Percentiles rank a stretch among this genome's conserved stretches.
These are phyloP conservation scores for Kluyveromyces sp. DNA, from an alignment of 1,139 yeast species.

Conservation along the genomic window DNA sequence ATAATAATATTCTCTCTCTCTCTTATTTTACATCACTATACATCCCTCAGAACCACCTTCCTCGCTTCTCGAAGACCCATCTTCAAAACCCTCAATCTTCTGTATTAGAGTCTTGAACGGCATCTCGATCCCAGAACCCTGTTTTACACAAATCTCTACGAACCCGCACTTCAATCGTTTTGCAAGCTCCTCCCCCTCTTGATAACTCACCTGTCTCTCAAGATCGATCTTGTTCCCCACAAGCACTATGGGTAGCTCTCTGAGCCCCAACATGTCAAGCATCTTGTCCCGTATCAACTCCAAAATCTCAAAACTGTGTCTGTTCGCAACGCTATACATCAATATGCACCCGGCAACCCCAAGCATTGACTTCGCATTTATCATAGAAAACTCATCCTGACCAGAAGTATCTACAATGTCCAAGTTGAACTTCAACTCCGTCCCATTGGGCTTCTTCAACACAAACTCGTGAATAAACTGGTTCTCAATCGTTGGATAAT, in stretches of 20 bases:
- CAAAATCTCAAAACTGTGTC: constrained; percentile 72
- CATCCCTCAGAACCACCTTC: not conserved
- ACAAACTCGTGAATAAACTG: constrained; percentile 70
- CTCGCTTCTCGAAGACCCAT: constrained; percentile 4
- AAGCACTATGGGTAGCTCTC: constrained; percentile 67
- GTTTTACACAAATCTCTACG: constrained; percentile 77
- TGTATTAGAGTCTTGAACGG: constrained; percentile 63
- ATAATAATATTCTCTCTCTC: no score
- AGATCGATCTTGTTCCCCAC: constrained; percentile 83
- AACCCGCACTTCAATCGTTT: constrained; percentile 54
- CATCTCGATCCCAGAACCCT: constrained; percentile 52
- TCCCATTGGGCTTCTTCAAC: constrained; percentile 69
- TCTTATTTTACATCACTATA: no score
- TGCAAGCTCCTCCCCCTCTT: constrained; percentile 63
- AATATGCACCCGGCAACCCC: constrained; percentile 82
- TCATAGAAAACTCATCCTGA: constrained; percentile 82
- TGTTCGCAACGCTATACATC: constrained; percentile 74
- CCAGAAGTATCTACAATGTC: constrained; percentile 93
- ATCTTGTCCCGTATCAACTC: constrained; percentile 79
- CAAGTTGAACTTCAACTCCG: constrained; percentile 34
- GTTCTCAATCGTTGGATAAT: constrained; percentile 90
- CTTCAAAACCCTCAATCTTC: constrained; percentile 51
- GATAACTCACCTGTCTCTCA: constrained; percentile 56
- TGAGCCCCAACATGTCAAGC: constrained; percentile 57
- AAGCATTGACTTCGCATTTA: constrained; percentile 74